Evolutionary conservation across 768 basidiomycete species (phyloP).

Genomic region (Ephemerocybe angulata): DNA sequence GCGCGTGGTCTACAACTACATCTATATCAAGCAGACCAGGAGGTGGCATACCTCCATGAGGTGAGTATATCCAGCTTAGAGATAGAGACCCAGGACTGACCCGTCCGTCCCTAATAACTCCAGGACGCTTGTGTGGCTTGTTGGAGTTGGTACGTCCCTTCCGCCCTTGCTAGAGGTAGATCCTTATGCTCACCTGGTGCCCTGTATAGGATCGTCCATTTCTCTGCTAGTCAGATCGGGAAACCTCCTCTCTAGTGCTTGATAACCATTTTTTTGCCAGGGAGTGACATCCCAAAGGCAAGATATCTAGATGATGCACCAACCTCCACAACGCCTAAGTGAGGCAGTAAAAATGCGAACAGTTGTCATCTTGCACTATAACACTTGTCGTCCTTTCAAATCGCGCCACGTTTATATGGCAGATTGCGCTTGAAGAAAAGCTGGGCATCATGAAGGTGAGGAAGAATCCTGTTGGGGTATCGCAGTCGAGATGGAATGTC

Average conservation of each 20-base stretch:
- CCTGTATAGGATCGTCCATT: background rate
- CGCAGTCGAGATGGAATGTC: too few relatives aligned
- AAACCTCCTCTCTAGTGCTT: background rate
- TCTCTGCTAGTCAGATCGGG: background rate
- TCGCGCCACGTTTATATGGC: too few relatives aligned
- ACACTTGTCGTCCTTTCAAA: too few relatives aligned
- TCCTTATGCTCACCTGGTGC: background rate
- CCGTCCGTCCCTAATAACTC: background rate
- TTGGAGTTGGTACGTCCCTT: background rate
- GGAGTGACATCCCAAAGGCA: too few relatives aligned
- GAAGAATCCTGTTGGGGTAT: too few relatives aligned
- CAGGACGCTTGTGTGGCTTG: background rate
- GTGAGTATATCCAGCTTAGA: background rate
- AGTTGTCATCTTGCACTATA: too few relatives aligned
- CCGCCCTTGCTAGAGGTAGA: background rate
- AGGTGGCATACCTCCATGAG: background rate
- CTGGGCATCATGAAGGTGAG: too few relatives aligned
- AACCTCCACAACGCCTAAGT: too few relatives aligned
- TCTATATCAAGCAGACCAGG: constrained; percentile 9
- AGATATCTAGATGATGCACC: too few relatives aligned
- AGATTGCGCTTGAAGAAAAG: too few relatives aligned
- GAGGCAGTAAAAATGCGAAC: too few relatives aligned
- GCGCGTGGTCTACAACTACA: constrained; percentile 2
- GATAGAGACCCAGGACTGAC: background rate
- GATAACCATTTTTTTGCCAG: too few relatives aligned